These are phyloP conservation scores for Boletus tomentosulus DNA, from an alignment of 768 basidiomycete genomes.

Conservation along the genomic window DNA sequence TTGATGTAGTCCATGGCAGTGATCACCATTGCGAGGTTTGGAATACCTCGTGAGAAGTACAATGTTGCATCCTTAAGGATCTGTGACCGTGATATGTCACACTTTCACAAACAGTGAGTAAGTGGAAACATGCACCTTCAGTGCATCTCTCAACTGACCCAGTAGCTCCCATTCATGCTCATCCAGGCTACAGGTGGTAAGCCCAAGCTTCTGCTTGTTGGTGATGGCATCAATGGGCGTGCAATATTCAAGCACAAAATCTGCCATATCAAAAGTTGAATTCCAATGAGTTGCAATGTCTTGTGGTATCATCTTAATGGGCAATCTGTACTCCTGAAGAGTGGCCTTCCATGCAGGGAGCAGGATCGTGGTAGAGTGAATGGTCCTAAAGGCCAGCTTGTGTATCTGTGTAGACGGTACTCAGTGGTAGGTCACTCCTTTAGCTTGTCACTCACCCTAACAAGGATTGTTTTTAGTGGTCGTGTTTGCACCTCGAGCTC, in stretches of 20 bases:
- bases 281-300: constrained; percentile 14
- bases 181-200: too few relatives aligned
- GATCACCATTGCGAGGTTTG: not conserved
- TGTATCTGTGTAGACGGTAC: not conserved
- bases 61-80: too few relatives aligned
- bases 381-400: constrained; percentile 19
- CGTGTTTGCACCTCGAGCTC: constrained; percentile 1
- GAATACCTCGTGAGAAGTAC: not conserved
- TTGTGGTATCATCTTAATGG: not conserved
- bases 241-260: not conserved
- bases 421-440: not conserved
- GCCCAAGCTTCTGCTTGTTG: too few relatives aligned
- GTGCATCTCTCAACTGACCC: too few relatives aligned
- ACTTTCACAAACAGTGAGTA: too few relatives aligned
- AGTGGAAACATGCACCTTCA: too few relatives aligned
- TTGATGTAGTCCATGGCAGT: not conserved
- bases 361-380: constrained; percentile 18
- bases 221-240: too few relatives aligned
- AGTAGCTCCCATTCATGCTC: too few relatives aligned
- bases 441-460: constrained; percentile 1
- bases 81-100: too few relatives aligned
- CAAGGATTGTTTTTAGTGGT: constrained; percentile 6
- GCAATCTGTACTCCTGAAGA: not conserved
- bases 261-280: too few relatives aligned
- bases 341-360: constrained; percentile 17